A percentile compares a stretch with the other conserved stretches of the same genome.
Evolutionary conservation across 179 eudicot species (phyloP).

Genomic region (Silene vulgaris): DNA sequence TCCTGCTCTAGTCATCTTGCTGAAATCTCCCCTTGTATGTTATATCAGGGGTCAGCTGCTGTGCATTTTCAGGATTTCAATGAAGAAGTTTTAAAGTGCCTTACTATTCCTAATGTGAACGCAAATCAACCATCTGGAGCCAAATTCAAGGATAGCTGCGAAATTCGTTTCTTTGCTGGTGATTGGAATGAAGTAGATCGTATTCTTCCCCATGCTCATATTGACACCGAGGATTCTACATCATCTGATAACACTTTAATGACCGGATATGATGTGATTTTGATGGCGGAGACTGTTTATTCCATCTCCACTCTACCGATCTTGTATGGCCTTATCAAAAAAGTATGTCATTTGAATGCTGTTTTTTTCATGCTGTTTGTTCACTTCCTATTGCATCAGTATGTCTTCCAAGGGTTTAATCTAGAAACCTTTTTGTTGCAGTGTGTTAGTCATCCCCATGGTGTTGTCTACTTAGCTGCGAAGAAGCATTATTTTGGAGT

Average conservation of each 20-base stretch:
- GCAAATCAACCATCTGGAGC: constrained; percentile 42
- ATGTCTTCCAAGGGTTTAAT: neutral
- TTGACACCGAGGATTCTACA: constrained; percentile 26
- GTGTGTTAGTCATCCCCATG: constrained; percentile 59
- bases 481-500: constrained; percentile 98
- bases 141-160: constrained; percentile 22
- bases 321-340: constrained; percentile 68
- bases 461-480: constrained; percentile 84
- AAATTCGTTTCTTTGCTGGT: constrained; percentile 75
- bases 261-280: constrained; percentile 72
- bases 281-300: constrained; percentile 95
- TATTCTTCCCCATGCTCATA: constrained; percentile 41
- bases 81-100: constrained; percentile 73
- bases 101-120: constrained; percentile 79
- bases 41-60: constrained; percentile 60
- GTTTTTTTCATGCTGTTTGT: neutral
- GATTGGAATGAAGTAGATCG: constrained; percentile 75
- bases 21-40: constrained; percentile 18
- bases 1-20: neutral
- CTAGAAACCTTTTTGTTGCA: constrained; percentile 25
- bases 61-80: constrained; percentile 95
- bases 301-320: constrained; percentile 50
- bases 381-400: neutral
- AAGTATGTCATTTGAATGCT: constrained; percentile 34
- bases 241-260: constrained; percentile 18